Evolutionary conservation across 192 early-diverging fungal species (phyloP), one percentile per base, ranked within the genome.

Genomic region (Dissophora ornata): DNA sequence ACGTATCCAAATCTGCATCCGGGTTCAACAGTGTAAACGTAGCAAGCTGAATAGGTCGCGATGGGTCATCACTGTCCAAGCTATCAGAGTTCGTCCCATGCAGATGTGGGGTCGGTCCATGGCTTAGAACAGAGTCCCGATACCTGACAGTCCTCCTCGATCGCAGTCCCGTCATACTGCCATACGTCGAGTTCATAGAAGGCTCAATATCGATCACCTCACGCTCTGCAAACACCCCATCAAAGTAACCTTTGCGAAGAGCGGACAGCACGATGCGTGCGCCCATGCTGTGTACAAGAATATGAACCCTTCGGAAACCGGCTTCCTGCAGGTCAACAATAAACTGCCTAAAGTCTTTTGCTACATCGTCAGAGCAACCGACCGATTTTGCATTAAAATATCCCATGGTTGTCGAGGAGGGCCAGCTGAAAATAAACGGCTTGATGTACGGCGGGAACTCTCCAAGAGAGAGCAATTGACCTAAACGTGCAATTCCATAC

Each of bases 401-500:
- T 33, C 80, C 71, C 28, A 81, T 51, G n/a, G 80, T 69, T 7
- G 58, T 70, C 4, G 80, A 63, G 2, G 71, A 66, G 1, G 80
- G 57, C 60, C 71, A 75, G n/a, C 57, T 71, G 30, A 81, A 81
- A 1, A 81, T 67, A 42, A 81, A 81, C 11, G 80, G 80, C 21
- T 81, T 81, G 47, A 81, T 77, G 22, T 81, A 81, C 12, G 62
- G 51, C 0, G 80, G 80, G 25, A 81, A 71, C 24, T 81, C 80
- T 11, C 67, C 80, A 0, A 81, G 29, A 0, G 80, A 59, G 28
- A 81, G 53, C 38, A 81, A 51, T 48, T 81, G 80, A 21, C 80
- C 80, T 3, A 81, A 47, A 38, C 71, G 62, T 32, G 47, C 80
- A 22, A 71, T 67, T 4, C 71, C 80, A 52, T 71, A 81, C 28